phyloP scores from a whole-genome alignment of 371 early-diverging fungal genomes.

The Rhizopus arrhizus region DNA sequence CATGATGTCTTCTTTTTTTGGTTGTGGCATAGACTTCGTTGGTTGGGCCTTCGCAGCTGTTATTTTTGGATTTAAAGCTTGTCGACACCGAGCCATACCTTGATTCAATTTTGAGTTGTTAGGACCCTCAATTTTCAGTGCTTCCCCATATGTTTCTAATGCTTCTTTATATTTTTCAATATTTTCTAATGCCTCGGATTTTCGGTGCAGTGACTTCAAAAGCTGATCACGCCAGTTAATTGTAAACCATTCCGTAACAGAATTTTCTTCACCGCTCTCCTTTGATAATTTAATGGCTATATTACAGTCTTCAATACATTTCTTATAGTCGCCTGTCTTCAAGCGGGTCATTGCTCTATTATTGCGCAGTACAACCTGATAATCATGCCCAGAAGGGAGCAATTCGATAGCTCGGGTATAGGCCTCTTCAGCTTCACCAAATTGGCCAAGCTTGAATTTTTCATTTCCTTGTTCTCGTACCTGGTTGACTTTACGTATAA shows the following conservation, averaged over 20 bases:
- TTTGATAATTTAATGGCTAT: constrained; percentile 45
- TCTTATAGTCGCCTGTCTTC: constrained; percentile 84
- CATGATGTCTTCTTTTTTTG: constrained; percentile 8
- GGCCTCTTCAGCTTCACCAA: constrained; percentile 74
- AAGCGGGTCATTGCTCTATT: constrained; percentile 84
- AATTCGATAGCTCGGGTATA: constrained; percentile 73
- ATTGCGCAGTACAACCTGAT: constrained; percentile 71
- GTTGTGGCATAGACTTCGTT: background rate
- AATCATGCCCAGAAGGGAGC: constrained; percentile 63
- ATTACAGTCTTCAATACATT: constrained; percentile 68
- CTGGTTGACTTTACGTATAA: constrained; percentile 30
- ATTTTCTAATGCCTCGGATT: constrained; percentile 80
- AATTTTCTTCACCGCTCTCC: constrained; percentile 30
- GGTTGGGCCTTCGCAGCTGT: constrained; percentile 3
- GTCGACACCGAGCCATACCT: constrained; percentile 40
- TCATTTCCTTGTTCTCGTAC: constrained; percentile 75
- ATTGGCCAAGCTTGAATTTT: constrained; percentile 90
- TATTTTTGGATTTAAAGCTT: constrained; percentile 28
- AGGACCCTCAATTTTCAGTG: constrained; percentile 50
- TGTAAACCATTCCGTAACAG: constrained; percentile 39
- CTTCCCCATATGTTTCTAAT: constrained; percentile 62
- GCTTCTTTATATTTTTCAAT: constrained; percentile 83
- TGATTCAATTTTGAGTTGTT: constrained; percentile 55
- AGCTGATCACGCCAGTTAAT: constrained; percentile 36
- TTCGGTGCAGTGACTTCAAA: constrained; percentile 39